phyloP scores from a whole-genome alignment of 768 basidiomycete genomes.

The Boletus pseudo-olivaceus region DNA sequence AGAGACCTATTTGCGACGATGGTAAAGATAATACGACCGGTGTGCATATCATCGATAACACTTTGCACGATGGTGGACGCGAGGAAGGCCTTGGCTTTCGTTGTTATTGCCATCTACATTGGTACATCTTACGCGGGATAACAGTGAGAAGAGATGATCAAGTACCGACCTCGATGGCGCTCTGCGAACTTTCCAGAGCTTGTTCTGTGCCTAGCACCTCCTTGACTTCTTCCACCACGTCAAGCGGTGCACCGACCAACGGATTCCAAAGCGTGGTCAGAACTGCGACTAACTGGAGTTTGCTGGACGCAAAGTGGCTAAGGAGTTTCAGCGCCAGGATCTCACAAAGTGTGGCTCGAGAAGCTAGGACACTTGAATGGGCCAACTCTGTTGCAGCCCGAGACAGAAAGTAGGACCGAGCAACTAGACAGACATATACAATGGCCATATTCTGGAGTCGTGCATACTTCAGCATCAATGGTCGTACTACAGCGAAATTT shows the following conservation, averaged over 20 bases:
- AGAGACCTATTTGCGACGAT: constrained; percentile 64
- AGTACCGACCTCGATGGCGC: constrained; percentile 75
- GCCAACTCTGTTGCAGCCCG: constrained; percentile 70
- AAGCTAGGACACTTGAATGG: constrained; percentile 66
- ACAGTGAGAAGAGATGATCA: background rate
- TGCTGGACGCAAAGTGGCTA: constrained; percentile 64
- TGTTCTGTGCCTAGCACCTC: constrained; percentile 52
- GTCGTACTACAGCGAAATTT: constrained; percentile 76
- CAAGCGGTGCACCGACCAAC: constrained; percentile 66
- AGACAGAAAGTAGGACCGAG: constrained; percentile 72
- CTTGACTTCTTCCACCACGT: constrained; percentile 67
- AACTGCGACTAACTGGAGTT: constrained; percentile 72
- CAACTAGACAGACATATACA: constrained; percentile 75
- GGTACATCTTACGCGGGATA: background rate
- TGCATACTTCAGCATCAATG: constrained; percentile 76
- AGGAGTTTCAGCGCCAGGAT: constrained; percentile 87
- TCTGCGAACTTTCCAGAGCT: constrained; percentile 61
- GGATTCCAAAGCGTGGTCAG: constrained; percentile 85
- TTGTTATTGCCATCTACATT: constrained; percentile 81
- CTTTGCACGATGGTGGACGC: constrained; percentile 81
- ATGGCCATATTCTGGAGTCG: constrained; percentile 69
- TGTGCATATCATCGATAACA: constrained; percentile 83
- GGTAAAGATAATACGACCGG: constrained; percentile 72
- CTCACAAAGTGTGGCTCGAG: constrained; percentile 80
- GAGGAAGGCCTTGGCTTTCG: constrained; percentile 79